A percentile compares a stretch with the other conserved stretches of the same genome.
Evolutionary conservation across 805 yeast species (phyloP).

Genomic region (Priceomyces carsonii): DNA sequence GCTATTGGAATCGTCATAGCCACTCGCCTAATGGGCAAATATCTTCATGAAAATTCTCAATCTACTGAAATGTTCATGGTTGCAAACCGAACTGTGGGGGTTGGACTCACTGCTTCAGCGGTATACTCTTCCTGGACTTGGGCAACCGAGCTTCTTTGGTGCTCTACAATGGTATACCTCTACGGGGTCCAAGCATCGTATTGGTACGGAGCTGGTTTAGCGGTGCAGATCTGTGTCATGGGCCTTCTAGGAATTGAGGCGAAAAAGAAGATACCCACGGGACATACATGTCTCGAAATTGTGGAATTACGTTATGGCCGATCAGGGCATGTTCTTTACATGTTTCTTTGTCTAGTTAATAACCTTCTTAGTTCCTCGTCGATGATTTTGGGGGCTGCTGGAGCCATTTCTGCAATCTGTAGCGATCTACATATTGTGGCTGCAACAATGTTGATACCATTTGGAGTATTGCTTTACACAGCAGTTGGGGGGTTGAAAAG

Average conservation of each 20-base stretch:
- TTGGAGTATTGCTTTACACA: conserved; percentile 47
- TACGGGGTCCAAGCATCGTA: conserved; percentile 24
- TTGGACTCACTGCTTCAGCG: conserved; percentile 21
- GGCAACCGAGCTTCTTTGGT: conserved; percentile 29
- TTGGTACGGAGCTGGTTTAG: conserved; percentile 26
- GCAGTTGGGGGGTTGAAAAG: conserved; percentile 52
- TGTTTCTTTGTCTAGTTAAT: conserved; percentile 23
- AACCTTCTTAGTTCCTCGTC: conserved; percentile 24
- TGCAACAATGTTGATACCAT: conserved; percentile 26
- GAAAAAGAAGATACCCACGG: conserved; percentile 24
- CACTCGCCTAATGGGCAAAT: conserved; percentile 20
- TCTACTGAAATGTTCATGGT: conserved; percentile 29
- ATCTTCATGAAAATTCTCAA: conserved; percentile 24
- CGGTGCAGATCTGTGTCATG: conserved; percentile 25
- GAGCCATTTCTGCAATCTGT: conserved; percentile 26
- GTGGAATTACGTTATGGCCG: conserved; percentile 28
- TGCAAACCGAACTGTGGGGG: conserved; percentile 24
- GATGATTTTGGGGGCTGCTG: conserved; percentile 28
- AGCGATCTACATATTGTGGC: conserved; percentile 28
- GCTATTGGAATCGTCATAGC: conserved; percentile 28
- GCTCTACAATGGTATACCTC: conserved; percentile 23
- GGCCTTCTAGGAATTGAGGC: conserved; percentile 25
- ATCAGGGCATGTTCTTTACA: conserved; percentile 18
- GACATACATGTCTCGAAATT: conserved; percentile 28
- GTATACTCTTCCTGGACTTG: conserved; percentile 27